phyloP scores from a whole-genome alignment of 352 stramenopile species.

The Phytophthora tubulina region DNA sequence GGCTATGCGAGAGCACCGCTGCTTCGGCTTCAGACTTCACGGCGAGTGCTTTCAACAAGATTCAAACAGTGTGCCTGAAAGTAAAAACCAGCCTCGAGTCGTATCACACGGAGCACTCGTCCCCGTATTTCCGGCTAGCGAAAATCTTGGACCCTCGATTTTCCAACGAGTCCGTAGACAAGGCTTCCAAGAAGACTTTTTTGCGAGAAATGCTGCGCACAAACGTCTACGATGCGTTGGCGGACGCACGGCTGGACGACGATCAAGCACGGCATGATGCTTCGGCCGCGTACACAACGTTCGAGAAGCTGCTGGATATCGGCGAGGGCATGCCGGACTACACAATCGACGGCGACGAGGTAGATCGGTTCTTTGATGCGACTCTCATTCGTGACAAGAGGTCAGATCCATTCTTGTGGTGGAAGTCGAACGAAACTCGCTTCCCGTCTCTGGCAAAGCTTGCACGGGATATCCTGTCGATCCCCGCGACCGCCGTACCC shows the following conservation, averaged over 20 bases:
- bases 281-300: constrained; percentile 80
- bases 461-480: constrained; percentile 78
- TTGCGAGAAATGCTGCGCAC: constrained; percentile 80
- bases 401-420: constrained; percentile 84
- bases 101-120: constrained; percentile 77
- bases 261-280: constrained; percentile 67
- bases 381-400: constrained; percentile 84
- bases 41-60: constrained; percentile 61
- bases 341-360: constrained; percentile 79
- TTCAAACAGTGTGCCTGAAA: constrained; percentile 80
- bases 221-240: constrained; percentile 71
- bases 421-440: constrained; percentile 85
- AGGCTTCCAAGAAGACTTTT: constrained; percentile 80
- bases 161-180: constrained; percentile 84
- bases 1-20: constrained; percentile 75
- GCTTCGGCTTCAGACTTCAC: constrained; percentile 71
- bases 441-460: constrained; percentile 80
- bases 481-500: constrained; percentile 71
- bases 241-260: constrained; percentile 62
- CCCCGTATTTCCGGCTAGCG: constrained; percentile 74
- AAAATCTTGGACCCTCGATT: constrained; percentile 86
- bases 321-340: constrained; percentile 83
- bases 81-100: constrained; percentile 74
- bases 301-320: constrained; percentile 86
- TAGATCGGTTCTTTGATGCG: constrained; percentile 86